Base-by-base conservation (phyloP, 331 rosid genomes). In the Pyracantha coccinea region DNA sequence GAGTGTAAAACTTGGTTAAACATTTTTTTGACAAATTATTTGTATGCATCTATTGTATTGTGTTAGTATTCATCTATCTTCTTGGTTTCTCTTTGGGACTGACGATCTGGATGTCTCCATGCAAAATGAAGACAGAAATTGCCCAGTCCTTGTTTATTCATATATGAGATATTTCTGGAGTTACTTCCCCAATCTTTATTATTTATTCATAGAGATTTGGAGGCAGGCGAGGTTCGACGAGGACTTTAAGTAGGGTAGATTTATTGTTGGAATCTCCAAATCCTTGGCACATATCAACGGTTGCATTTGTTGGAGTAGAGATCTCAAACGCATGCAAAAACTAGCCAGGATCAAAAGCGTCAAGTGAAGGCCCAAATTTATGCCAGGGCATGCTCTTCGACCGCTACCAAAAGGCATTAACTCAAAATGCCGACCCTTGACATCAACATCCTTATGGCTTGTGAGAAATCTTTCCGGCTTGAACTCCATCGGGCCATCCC, bases 391-490 rank as follows among this genome's bases (percentile, higher is more conserved):
- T 0, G 76, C 32, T 70, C 88, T 81, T 68, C 91, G 78, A 44
- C 91, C 93, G 2, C 80, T 59, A 0, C 91, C 91, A 38, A 89
- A 89, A 0, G 93, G 93, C 41, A 89, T 65, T 13, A 85, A 66
- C 71, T 85, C 86, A 68, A 85, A 87, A 44, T 89, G 75, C 31
- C 54, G 79, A 38, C 91, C 93, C 35, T 65, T 79, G 1, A 83
- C 79, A 63, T 87, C 89, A 27, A 83, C 50, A 16, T 60, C 78
- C 75, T 72, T 78, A 12, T 85, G 83, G 7, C n/a, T 75, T 3
- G 65, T 77, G 13, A 89, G 52, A 50, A 89, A 89, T 75, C 89
- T 83, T 64, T 85, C 87, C 3, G 90, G 87, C 55, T 74, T 68
- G 69, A 85, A 89, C 33, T 84, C 86, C 20, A 68, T 66, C 2